These are phyloP conservation scores for Ganoderma sinense DNA, from an alignment of 1,284 basidiomycete genomes.

Conservation along the genomic window DNA sequence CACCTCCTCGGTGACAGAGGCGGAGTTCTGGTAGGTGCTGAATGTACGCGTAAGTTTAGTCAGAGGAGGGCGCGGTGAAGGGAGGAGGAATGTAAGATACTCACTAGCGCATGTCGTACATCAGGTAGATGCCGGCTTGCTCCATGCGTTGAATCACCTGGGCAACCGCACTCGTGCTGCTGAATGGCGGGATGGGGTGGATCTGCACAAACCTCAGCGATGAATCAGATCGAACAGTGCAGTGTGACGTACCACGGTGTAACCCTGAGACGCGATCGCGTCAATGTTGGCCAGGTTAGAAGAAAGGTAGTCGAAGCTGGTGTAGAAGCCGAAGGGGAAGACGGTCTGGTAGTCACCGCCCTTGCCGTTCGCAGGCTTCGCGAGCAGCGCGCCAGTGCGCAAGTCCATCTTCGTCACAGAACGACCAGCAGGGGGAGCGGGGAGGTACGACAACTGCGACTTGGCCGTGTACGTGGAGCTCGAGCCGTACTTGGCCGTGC, in stretches of 20 bases:
- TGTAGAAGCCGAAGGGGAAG: constrained; percentile 80
- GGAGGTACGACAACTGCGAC: constrained; percentile 62
- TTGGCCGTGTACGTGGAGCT: constrained; percentile 57
- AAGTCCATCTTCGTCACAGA: constrained; percentile 76
- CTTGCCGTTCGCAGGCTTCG: constrained; percentile 56
- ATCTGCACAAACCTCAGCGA: constrained; percentile 49
- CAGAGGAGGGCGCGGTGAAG: background rate
- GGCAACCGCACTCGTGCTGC: constrained; percentile 63
- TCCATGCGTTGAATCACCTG: constrained; percentile 74
- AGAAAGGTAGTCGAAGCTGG: constrained; percentile 68
- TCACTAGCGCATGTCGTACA: constrained; percentile 81
- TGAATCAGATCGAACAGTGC: too few relatives aligned
- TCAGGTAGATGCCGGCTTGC: constrained; percentile 72
- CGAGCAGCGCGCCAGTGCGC: constrained; percentile 71
- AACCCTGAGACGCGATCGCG: constrained; percentile 64
- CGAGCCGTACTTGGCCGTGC: constrained; percentile 47
- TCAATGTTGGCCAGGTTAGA: constrained; percentile 63
- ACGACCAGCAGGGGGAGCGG: constrained; percentile 51
- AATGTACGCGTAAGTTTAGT: background rate
- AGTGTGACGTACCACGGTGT: constrained; percentile 35
- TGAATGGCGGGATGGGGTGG: constrained; percentile 71
- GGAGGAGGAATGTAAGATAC: constrained; percentile 39
- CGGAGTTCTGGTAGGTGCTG: constrained; percentile 71
- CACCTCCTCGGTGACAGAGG: constrained; percentile 70
- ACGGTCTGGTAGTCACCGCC: constrained; percentile 63